Conservation (phyloP, 257 asterid genomes). For the Solanum gandarillasii region DNA sequence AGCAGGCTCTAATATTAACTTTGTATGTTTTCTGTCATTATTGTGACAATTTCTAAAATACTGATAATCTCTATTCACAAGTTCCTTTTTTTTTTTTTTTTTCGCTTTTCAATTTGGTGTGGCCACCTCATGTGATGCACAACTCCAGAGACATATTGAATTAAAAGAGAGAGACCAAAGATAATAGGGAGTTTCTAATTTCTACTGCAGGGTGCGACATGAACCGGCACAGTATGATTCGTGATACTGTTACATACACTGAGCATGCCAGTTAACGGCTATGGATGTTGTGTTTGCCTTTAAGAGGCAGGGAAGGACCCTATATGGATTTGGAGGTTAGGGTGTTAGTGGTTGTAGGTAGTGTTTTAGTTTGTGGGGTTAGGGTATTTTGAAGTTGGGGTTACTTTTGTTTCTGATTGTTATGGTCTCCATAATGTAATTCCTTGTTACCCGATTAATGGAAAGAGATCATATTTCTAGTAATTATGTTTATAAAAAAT, state of each 20-base stretch:
- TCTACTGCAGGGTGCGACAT: not conserved
- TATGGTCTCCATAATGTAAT: not conserved
- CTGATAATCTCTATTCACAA: too few relatives aligned
- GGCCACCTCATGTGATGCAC: not conserved
- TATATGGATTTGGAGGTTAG: not conserved
- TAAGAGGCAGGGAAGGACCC: not conserved
- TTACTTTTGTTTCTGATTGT: not conserved
- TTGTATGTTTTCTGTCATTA: not conserved
- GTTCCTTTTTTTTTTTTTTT: not conserved
- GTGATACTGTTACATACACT: slow-evolving; percentile 2
- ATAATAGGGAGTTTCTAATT: too few relatives aligned
- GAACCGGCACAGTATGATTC: not conserved
- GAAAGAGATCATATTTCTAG: not conserved
- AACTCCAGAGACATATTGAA: not conserved
- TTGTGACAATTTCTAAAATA: not conserved
- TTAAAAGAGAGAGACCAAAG: not conserved
- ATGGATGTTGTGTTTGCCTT: not conserved
- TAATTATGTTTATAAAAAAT: too few relatives aligned
- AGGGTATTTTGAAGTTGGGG: not conserved
- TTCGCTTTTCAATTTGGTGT: not conserved
- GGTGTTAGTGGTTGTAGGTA: too few relatives aligned
- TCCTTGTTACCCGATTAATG: not conserved
- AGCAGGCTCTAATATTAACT: not conserved
- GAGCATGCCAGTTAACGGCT: slow-evolving; percentile 3
- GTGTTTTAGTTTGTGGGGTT: too few relatives aligned